Base-by-base conservation (phyloP, 2,329 filamentous ascomycete genomes). In the Verticillium klebahnii region DNA sequence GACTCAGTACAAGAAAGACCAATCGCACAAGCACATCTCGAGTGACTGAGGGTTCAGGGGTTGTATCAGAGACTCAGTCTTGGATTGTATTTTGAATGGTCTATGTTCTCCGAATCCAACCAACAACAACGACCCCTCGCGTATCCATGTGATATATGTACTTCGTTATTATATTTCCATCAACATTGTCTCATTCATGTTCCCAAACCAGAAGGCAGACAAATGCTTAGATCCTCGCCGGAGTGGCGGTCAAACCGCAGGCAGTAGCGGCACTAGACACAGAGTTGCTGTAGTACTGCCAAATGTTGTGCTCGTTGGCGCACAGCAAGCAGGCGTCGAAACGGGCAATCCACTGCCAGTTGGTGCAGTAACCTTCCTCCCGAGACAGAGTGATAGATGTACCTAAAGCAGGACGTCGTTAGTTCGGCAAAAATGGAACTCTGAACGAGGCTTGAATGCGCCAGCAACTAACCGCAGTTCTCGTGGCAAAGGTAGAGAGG, bases 401-500 rank as follows among this genome's bases (percentile, higher is more conserved):
- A 57, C 70, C 68, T 73, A 17, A 25, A 58, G 17, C 12, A 19
- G 2, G 57, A 55, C 62, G 62, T 54, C 23, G 31, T 45, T 37
- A 56, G 40, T 23, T 23, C 9, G 14, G 7, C 5, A 14, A 14
- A 3, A 14, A 36, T 2, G 34, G 14, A 4, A 11, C 1, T 29
- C 5, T 29, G 29, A 23, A 39, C 12, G 0, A 2, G 14, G 45
- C 2, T 15, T 17, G 11, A n/a, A 4, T 37, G 29, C 25, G 3
- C 32, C 12, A 2, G 40, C 29, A 29, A 29, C 29, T 29, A 29
- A 82, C 81, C 80, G 71, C 81, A 83, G 69, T 78, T 77, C 66
- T 77, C 75, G 65, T 83, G 81, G 70, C 82, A 84, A 52, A 81
- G 71, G 67, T 78, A 82, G 7, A 71, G 64, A 5, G 78, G 73